Conservation (phyloP, 441 rosid genomes). For the Lagerstroemia fauriei region DNA sequence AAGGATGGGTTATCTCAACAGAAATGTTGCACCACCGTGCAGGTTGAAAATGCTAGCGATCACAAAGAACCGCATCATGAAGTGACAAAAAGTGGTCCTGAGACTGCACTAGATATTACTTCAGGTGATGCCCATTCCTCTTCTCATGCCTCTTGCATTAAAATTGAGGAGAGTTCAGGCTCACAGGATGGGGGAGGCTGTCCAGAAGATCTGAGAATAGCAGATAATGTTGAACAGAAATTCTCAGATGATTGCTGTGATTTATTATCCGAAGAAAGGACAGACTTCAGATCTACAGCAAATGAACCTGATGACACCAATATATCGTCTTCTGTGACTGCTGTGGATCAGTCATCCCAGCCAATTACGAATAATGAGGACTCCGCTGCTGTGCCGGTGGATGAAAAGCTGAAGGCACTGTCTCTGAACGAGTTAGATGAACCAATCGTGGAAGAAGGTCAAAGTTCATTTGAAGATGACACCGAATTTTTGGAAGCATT, state of each 20-base stretch:
- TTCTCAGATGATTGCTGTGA: not conserved
- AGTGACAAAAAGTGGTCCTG: slow-evolving; percentile 26
- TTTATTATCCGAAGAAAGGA: not conserved
- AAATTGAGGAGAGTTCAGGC: slow-evolving; percentile 27
- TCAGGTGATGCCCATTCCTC: slow-evolving; percentile 28
- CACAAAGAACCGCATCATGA: slow-evolving; percentile 16
- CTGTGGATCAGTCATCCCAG: slow-evolving; percentile 20
- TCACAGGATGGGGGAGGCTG: slow-evolving; percentile 23
- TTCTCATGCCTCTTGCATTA: slow-evolving; percentile 22
- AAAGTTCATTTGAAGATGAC: slow-evolving; percentile 46
- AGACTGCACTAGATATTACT: slow-evolving; percentile 23
- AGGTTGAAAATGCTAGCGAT: slow-evolving; percentile 13
- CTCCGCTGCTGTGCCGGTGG: slow-evolving; percentile 33
- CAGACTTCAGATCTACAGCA: not conserved
- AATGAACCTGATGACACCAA: not conserved
- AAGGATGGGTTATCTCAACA: slow-evolving; percentile 30
- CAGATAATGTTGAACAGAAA: not conserved
- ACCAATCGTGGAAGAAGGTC: slow-evolving; percentile 40
- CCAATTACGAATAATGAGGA: slow-evolving; percentile 29
- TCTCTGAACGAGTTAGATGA: slow-evolving; percentile 38
- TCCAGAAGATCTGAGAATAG: slow-evolving; percentile 15
- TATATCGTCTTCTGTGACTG: not conserved
- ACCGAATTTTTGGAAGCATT: slow-evolving; percentile 52
- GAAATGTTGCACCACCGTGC: slow-evolving; percentile 22
- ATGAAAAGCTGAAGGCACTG: slow-evolving; percentile 43